phyloP scores from a whole-genome alignment of 352 stramenopile genomes.

The Phytophthora sansomeana region DNA sequence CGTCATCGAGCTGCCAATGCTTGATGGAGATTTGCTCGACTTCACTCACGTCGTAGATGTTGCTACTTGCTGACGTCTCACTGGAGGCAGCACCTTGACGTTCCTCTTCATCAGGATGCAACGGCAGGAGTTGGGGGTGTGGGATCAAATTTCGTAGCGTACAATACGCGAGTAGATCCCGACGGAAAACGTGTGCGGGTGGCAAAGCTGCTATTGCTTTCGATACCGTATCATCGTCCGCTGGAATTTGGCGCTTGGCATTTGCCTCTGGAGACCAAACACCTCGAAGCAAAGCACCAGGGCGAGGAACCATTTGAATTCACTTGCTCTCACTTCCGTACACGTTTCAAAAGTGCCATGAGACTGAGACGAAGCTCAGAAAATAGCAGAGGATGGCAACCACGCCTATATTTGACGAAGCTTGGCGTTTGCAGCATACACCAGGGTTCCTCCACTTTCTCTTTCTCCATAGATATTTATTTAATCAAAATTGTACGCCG shows the following conservation, averaged over 20 bases:
- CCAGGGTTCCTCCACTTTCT: too few species aligned
- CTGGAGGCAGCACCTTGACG: conserved; percentile 35
- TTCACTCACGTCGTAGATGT: conserved; percentile 70
- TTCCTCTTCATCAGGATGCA: conserved; percentile 72
- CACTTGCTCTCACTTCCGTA: neutral
- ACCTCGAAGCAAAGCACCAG: conserved; percentile 19
- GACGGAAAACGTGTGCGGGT: conserved; percentile 54
- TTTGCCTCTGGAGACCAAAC: conserved; percentile 69
- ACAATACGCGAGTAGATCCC: conserved; percentile 73
- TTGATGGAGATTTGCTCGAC: conserved; percentile 62
- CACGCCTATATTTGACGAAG: neutral
- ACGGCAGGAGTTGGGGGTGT: conserved; percentile 69
- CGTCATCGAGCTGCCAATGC: conserved; percentile 76
- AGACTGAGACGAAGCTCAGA: neutral
- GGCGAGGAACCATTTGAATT: conserved; percentile 12
- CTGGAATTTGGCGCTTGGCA: conserved; percentile 32
- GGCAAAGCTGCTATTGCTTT: conserved; percentile 32
- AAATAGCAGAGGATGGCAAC: neutral
- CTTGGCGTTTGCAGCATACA: too few species aligned
- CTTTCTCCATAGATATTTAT: conserved; percentile 30
- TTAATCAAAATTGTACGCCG: conserved; percentile 24
- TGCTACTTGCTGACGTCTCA: conserved; percentile 33
- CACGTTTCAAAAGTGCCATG: conserved; percentile 4
- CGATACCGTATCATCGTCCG: conserved; percentile 23
- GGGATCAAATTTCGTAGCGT: conserved; percentile 57